phyloP scores from a whole-genome alignment of 108 stramenopile species.

The Mediolabrus comicus region DNA sequence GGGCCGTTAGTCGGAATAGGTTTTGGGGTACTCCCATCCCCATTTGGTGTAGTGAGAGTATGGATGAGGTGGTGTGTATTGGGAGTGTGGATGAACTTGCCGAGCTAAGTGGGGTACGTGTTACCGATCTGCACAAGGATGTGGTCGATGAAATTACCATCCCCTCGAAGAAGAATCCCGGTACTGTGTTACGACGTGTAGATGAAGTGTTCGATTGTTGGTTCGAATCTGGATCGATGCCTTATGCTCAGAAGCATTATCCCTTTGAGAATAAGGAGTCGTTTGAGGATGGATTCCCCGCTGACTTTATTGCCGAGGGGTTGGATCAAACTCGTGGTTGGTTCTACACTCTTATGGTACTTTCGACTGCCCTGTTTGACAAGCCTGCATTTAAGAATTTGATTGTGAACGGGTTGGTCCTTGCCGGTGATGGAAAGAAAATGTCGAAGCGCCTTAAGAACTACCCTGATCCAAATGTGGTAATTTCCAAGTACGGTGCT shows the following conservation, averaged over 20 bases:
- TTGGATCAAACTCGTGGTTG: conserved; percentile 99
- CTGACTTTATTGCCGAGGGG: conserved; percentile 99
- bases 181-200: conserved; percentile 79
- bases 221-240: conserved; percentile 99
- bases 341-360: conserved; percentile 99
- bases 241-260: conserved; percentile 99
- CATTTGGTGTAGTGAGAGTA: conserved; percentile 96
- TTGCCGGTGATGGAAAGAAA: conserved; percentile 98
- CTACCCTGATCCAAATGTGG: conserved; percentile 95
- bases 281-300: conserved; percentile 98
- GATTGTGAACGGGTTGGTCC: conserved; percentile 97
- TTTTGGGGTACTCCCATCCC: conserved; percentile 99
- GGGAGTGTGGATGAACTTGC: conserved; percentile 94
- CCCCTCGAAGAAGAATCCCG: conserved; percentile 93
- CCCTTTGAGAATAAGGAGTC: conserved; percentile 98
- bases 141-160: conserved; percentile 93
- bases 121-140: conserved; percentile 96
- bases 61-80: conserved; percentile 91
- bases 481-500: conserved; percentile 94
- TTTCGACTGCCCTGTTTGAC: conserved; percentile 97
- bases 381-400: conserved; percentile 98
- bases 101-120: conserved; percentile 78
- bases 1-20: conserved; percentile 97
- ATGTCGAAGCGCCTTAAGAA: conserved; percentile 99
- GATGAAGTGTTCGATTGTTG: conserved; percentile 99